Conservation (phyloP, 1,284 basidiomycete species). For the Ustilago loliicola region DNA sequence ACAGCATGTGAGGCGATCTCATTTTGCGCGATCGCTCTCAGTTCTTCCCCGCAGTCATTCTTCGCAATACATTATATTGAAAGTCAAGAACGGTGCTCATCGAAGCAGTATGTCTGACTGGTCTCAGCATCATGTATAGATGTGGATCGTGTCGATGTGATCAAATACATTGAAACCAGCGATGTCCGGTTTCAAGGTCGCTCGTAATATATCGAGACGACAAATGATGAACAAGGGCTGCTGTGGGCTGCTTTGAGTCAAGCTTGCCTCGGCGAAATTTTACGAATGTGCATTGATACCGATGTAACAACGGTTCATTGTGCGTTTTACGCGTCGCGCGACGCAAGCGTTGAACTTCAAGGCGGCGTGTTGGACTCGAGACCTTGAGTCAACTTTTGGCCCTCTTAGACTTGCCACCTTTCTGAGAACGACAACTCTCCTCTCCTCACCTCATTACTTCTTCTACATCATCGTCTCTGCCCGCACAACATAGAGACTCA, state of each 20-base stretch:
- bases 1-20: slow-evolving; percentile 9
- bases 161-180: too few relatives aligned
- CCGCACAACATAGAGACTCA: background rate
- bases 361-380: slow-evolving; percentile 35
- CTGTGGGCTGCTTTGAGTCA: background rate
- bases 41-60: background rate
- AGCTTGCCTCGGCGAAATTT: background rate
- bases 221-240: too few relatives aligned
- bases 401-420: background rate
- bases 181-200: too few relatives aligned
- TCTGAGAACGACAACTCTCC: slow-evolving; percentile 11
- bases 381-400: slow-evolving; percentile 6
- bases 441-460: background rate
- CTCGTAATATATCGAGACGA: too few relatives aligned
- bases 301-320: slow-evolving; percentile 24
- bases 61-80: background rate
- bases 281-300: background rate
- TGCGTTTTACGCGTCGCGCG: slow-evolving; percentile 52
- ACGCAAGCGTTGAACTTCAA: slow-evolving; percentile 16
- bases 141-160: too few relatives aligned
- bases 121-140: too few relatives aligned
- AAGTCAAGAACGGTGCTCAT: background rate
- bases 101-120: too few relatives aligned
- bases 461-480: background rate
- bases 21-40: background rate